Evolutionary conservation across 2,329 filamentous ascomycete genomes (phyloP).

Genomic region (Alternaria incomplexa): DNA sequence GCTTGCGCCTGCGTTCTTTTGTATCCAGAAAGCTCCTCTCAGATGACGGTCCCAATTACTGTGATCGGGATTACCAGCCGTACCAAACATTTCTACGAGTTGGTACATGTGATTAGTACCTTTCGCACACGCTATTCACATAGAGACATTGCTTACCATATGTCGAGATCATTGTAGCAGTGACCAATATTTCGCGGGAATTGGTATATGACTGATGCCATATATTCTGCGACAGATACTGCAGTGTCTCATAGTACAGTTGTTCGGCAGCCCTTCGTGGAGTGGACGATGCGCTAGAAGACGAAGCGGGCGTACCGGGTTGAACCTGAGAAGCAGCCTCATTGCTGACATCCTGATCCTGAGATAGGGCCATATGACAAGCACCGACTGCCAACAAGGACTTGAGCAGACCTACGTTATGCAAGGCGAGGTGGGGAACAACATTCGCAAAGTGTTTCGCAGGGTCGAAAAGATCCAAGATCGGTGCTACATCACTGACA

Average conservation of each 20-base stretch:
- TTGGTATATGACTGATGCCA: constrained; percentile 63
- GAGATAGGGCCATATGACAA: constrained; percentile 55
- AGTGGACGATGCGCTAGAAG: constrained; percentile 22
- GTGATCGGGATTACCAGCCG: constrained; percentile 48
- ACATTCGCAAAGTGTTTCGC: constrained; percentile 45
- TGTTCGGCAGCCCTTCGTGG: constrained; percentile 48
- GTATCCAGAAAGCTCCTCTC: constrained; percentile 70
- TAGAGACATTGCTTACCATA: constrained; percentile 44
- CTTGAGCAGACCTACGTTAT: constrained; percentile 64
- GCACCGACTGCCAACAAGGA: constrained; percentile 63
- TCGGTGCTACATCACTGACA: constrained; percentile 45
- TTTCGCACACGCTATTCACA: neutral
- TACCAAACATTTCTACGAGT: constrained; percentile 64
- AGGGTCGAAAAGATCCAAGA: constrained; percentile 55
- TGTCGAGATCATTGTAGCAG: constrained; percentile 64
- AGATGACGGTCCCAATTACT: constrained; percentile 67
- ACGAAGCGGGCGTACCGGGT: constrained; percentile 20
- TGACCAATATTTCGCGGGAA: constrained; percentile 64
- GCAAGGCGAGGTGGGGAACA: constrained; percentile 49
- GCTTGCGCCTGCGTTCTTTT: constrained; percentile 64
- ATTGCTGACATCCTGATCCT: constrained; percentile 20
- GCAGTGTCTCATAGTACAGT: constrained; percentile 69
- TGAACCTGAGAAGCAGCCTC: constrained; percentile 36
- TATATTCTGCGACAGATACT: constrained; percentile 66
- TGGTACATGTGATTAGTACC: neutral